Conservation (phyloP, 495 filamentous ascomycete genomes). For the Trichocladium antarcticum region DNA sequence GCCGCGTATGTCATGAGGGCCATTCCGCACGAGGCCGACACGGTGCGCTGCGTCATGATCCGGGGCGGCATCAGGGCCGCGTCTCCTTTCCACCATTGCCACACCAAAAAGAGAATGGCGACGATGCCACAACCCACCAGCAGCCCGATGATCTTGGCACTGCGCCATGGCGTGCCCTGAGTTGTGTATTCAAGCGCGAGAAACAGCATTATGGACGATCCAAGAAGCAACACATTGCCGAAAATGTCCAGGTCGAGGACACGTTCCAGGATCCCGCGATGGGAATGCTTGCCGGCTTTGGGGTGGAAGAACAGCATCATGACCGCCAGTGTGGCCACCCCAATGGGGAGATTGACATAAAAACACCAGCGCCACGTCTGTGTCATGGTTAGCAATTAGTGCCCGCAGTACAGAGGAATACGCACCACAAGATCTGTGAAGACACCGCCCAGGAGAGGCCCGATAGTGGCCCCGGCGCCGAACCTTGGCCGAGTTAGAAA, state of each 20-base stretch:
- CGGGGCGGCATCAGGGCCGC: conserved; percentile 28
- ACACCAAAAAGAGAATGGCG: conserved; percentile 7
- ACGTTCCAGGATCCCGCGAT: conserved; percentile 15
- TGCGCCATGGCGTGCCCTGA: conserved; percentile 34
- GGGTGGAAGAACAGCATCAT: conserved; percentile 35
- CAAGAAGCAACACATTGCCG: conserved; percentile 38
- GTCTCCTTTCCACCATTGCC: conserved; percentile 13
- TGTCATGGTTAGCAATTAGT: neutral
- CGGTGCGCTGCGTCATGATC: conserved; percentile 47
- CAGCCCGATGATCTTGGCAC: conserved; percentile 20
- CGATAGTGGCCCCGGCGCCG: conserved; percentile 35
- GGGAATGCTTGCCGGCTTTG: conserved; percentile 16
- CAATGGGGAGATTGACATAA: conserved; percentile 42
- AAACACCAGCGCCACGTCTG: conserved; percentile 45
- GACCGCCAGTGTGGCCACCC: conserved; percentile 24
- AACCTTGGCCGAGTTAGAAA: conserved; percentile 27
- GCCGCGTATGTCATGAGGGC: conserved; percentile 22
- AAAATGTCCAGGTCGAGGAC: conserved; percentile 37
- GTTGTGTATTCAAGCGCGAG: conserved; percentile 43
- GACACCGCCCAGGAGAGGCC: conserved; percentile 40
- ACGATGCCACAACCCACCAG: conserved; percentile 35
- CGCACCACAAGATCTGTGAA: conserved; percentile 39
- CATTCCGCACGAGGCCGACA: conserved; percentile 43
- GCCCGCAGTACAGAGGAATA: neutral
- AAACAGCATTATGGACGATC: conserved; percentile 35